Base-by-base conservation (phyloP, 306 rosid species). In the Ammopiptanthus mongolicus region DNA sequence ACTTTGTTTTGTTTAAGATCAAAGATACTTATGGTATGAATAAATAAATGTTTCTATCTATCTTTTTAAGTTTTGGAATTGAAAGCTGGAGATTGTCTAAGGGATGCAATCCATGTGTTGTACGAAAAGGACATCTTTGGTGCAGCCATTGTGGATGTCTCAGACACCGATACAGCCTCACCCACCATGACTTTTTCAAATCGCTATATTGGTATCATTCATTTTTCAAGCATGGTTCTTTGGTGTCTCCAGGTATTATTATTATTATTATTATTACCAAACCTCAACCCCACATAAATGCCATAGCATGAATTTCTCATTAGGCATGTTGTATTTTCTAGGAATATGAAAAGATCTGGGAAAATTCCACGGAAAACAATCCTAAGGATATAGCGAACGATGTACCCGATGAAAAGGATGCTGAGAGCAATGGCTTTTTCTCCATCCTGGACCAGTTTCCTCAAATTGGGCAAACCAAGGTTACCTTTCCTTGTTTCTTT, bases 381-480 rank as follows among this genome's bases (percentile, higher is more conserved):
- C 62, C 19, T 41, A 71, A 51, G 80, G 84, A 44, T 47, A 44
- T 22, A 37, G 64, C 64, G 36, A 48, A 17, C 28, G 25, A 5
- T 21, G 83, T 36, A 2, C 42, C 42, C 11, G 7, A 36, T 7
- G 10, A 36, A 6, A 36, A 36, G 11, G 85, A 42, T 60, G 46
- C 11, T 33, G 65, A 71, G 46, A 39, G n/a, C 25, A 13, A 5
- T 22, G 83, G 81, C 33, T 25, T 90, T 36, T 76, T 83, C 76
- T 61, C 80, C 66, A 69, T 84, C 61, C 83, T 88, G 18, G 87
- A 84, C 28, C 83, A 74, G 61, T 44, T 80, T 76, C 91, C 92
- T 80, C 81, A 81, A 69, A 80, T 84, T 76, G 91, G 87, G 14
- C 87, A 86, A 84, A 86, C 93, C 75, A 87, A 88, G 91, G 93